These are phyloP conservation scores for Neonectria neomacrospora DNA, from an alignment of 2,329 filamentous ascomycete genomes.

Conservation along the genomic window DNA sequence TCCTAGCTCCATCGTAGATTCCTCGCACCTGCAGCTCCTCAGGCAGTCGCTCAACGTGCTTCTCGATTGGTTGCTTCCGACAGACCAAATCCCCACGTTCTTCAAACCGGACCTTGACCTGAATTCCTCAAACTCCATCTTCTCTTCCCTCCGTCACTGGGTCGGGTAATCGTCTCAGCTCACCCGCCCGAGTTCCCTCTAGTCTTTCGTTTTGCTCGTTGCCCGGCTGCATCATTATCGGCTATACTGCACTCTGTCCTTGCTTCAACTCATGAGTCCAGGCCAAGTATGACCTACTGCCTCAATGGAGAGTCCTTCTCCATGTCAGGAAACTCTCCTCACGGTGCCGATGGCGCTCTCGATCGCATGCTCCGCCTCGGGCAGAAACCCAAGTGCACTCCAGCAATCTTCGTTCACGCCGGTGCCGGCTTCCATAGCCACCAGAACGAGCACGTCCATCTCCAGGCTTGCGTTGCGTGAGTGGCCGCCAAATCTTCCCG, in stretches of 20 bases:
- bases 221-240: conserved; percentile 9
- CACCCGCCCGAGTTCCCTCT: conserved; percentile 9
- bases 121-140: not conserved
- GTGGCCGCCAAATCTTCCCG: conserved; percentile 46
- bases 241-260: not conserved
- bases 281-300: conserved; percentile 47
- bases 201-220: conserved; percentile 1
- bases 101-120: conserved; percentile 1
- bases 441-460: conserved; percentile 85
- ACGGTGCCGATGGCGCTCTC: conserved; percentile 55
- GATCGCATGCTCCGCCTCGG: conserved; percentile 53
- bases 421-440: conserved; percentile 94
- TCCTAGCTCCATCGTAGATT: not conserved
- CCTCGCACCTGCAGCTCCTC: not conserved
- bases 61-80: conserved; percentile 12
- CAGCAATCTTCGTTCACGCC: conserved; percentile 93
- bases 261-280: conserved; percentile 38
- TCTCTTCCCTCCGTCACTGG: conserved; percentile 12
- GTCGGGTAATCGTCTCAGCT: conserved; percentile 17
- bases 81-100: not conserved
- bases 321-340: conserved; percentile 61
- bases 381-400: conserved; percentile 55
- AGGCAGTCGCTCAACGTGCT: conserved; percentile 14
- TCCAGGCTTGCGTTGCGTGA: conserved; percentile 89
- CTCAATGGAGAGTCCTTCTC: conserved; percentile 47